A percentile compares a stretch with the other conserved stretches of the same genome.
phyloP scores from a whole-genome alignment of 1,284 basidiomycete species.

The Stygiomarasmius scandens region DNA sequence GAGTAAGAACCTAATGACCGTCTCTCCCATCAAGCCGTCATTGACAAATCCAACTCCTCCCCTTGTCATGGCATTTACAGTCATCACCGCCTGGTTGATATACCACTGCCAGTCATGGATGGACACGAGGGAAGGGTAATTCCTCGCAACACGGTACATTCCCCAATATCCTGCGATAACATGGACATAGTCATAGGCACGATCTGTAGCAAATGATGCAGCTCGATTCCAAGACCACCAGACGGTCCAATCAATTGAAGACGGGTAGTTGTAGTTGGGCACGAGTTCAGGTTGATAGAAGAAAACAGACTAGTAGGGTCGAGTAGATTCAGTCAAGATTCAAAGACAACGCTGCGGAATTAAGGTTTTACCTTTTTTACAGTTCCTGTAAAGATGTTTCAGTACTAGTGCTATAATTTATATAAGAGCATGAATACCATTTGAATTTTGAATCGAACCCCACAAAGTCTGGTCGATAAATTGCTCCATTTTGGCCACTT shows the following conservation, averaged over 20 bases:
- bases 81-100: conserved; percentile 55
- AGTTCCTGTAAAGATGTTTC: conserved; percentile 33
- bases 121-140: conserved; percentile 53
- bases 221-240: conserved; percentile 65
- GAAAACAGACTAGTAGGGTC: conserved; percentile 46
- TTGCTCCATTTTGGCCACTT: conserved; percentile 55
- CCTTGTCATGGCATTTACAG: conserved; percentile 50
- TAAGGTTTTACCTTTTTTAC: conserved; percentile 49
- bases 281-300: conserved; percentile 53
- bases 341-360: background rate
- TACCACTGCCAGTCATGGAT: conserved; percentile 59
- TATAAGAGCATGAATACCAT: conserved; percentile 36
- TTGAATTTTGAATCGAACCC: conserved; percentile 54
- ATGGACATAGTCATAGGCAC: conserved; percentile 65
- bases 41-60: conserved; percentile 48
- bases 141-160: conserved; percentile 59
- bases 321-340: background rate
- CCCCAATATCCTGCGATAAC: conserved; percentile 62
- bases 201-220: conserved; percentile 48
- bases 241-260: conserved; percentile 51
- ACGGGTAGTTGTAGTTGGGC: conserved; percentile 52
- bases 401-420: conserved; percentile 1
- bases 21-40: conserved; percentile 63
- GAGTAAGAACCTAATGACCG: conserved; percentile 50
- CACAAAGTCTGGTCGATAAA: conserved; percentile 51